Evolutionary conservation across 208 protist species (phyloP).

Genomic region (Leishmania tarentolae): DNA sequence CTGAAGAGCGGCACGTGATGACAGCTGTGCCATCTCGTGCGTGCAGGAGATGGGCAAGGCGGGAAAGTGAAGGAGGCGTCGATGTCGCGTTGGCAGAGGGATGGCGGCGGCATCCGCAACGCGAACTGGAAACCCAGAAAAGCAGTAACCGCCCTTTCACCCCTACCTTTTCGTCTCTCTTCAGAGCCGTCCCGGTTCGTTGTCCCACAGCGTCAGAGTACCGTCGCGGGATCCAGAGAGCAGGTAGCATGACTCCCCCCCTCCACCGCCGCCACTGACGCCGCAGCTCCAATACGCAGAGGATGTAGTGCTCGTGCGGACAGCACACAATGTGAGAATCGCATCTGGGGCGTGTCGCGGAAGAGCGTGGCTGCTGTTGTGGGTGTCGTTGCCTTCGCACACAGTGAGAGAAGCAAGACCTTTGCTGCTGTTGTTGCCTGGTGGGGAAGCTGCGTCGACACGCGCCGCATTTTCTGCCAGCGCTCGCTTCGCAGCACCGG

Average conservation of each 20-base stretch:
- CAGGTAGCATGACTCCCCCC: slow-evolving; percentile 29
- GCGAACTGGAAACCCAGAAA: background rate
- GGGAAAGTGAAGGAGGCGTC: too few species aligned
- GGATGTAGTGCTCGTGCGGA: slow-evolving; percentile 5
- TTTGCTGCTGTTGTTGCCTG: background rate
- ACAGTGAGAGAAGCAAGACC: slow-evolving; percentile 9
- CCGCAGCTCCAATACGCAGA: background rate
- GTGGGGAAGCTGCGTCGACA: background rate
- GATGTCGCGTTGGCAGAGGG: background rate
- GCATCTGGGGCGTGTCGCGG: slow-evolving; percentile 61
- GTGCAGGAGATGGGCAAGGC: background rate
- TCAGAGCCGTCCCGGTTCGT: slow-evolving; percentile 9
- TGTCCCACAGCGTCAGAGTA: slow-evolving; percentile 63
- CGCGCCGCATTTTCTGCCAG: background rate
- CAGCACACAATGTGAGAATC: slow-evolving; percentile 52
- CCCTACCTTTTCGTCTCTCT: background rate
- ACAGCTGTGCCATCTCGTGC: background rate
- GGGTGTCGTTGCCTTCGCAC: background rate
- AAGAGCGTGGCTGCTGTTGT: slow-evolving; percentile 3
- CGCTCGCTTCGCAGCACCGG: background rate
- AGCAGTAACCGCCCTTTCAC: background rate
- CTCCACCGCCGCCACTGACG: background rate
- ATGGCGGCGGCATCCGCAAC: background rate
- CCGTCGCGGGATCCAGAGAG: slow-evolving; percentile 65
- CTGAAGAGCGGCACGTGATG: background rate